Conservation (phyloP, 768 basidiomycete species). For the Clitopilus hobsonii region DNA sequence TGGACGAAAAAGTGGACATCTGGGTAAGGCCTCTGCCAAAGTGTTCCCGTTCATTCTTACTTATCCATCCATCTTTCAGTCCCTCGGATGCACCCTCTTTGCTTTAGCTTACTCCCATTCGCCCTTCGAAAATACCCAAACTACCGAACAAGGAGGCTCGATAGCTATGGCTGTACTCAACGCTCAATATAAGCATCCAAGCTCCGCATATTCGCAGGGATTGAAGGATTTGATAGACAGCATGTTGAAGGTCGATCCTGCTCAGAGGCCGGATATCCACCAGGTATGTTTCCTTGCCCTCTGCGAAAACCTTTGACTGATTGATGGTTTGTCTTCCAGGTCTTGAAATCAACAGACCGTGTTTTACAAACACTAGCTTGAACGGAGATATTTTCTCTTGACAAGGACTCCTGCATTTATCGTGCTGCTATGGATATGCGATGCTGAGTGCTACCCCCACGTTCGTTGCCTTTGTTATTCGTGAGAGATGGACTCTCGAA, state of each 20-base stretch:
- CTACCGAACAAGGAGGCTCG: conserved; percentile 91
- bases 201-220: conserved; percentile 81
- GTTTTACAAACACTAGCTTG: conserved; percentile 57
- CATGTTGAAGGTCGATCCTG: conserved; percentile 81
- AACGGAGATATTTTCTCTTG: conserved; percentile 7
- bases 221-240: conserved; percentile 77
- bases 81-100: conserved; percentile 91
- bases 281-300: conserved; percentile 52
- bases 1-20: conserved; percentile 96
- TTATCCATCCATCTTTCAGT: conserved; percentile 39
- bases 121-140: conserved; percentile 91
- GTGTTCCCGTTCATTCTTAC: background rate
- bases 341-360: conserved; percentile 60
- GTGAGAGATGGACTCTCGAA: background rate
- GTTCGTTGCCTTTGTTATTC: background rate
- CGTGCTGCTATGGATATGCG: background rate
- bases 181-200: conserved; percentile 88
- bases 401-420: background rate
- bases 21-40: conserved; percentile 58
- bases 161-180: conserved; percentile 97
- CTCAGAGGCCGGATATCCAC: conserved; percentile 81
- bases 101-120: conserved; percentile 95
- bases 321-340: conserved; percentile 31
- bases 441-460: background rate
- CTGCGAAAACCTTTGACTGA: background rate